Percentiles rank a stretch among this genome's conserved stretches.
Evolutionary conservation across 139 green algal species (phyloP).

Genomic region (Chlamydomonas incerta): DNA sequence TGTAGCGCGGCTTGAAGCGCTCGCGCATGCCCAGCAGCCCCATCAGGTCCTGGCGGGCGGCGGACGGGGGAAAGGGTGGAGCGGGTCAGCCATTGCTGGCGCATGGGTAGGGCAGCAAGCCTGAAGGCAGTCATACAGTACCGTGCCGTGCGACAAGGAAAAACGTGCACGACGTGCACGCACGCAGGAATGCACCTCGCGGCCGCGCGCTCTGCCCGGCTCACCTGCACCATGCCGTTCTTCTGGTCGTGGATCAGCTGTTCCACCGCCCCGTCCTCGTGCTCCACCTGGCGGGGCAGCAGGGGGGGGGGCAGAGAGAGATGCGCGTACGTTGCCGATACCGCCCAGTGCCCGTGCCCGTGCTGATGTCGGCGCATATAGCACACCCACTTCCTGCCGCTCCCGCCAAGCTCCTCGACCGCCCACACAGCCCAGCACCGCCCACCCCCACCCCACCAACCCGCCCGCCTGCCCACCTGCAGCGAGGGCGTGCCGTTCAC

Average conservation of each 20-base stretch:
- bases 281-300: slow-evolving; percentile 16
- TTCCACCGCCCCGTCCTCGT: slow-evolving; percentile 46
- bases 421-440: neutral
- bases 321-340: neutral
- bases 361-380: too few species aligned
- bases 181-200: too few species aligned
- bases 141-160: too few species aligned
- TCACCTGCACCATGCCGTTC: slow-evolving; percentile 43
- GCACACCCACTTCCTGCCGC: too few species aligned
- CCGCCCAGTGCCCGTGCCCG: too few species aligned
- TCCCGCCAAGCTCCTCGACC: too few species aligned
- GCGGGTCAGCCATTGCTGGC: neutral
- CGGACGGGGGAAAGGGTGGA: neutral
- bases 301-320: neutral
- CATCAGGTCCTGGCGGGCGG: slow-evolving; percentile 54
- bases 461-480: slow-evolving; percentile 50
- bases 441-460: neutral
- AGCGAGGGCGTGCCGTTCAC: slow-evolving; percentile 71
- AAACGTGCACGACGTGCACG: too few species aligned
- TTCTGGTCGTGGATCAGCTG: slow-evolving; percentile 63
- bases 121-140: too few species aligned
- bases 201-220: too few species aligned
- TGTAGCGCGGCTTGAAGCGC: slow-evolving; percentile 61
- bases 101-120: neutral
- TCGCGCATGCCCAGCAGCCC: slow-evolving; percentile 39